These are phyloP conservation scores for Daldinia decipiens DNA, from an alignment of 495 filamentous ascomycete species.

Conservation along the genomic window DNA sequence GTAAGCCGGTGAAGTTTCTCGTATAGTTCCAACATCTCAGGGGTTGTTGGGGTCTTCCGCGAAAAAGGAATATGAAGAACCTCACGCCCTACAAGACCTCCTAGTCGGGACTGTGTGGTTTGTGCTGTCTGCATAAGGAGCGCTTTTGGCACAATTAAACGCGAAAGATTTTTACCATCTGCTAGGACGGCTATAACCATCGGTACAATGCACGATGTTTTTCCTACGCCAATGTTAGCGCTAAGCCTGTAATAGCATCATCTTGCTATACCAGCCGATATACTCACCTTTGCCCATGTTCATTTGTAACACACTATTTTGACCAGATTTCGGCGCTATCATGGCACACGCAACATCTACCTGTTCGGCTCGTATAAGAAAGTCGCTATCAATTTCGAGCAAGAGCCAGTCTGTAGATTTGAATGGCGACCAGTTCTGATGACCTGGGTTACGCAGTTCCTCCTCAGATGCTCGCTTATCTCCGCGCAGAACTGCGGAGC, in stretches of 20 bases:
- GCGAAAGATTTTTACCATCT: slow-evolving; percentile 53
- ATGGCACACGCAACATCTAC: slow-evolving; percentile 63
- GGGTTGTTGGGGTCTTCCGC: slow-evolving; percentile 51
- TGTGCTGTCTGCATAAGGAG: slow-evolving; percentile 63
- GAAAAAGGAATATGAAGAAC: slow-evolving; percentile 64
- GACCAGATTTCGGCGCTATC: slow-evolving; percentile 55
- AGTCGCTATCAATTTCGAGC: slow-evolving; percentile 65
- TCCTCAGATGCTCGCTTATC: slow-evolving; percentile 46
- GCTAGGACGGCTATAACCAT: slow-evolving; percentile 63
- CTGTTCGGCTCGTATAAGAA: slow-evolving; percentile 63
- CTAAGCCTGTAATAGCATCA: neutral
- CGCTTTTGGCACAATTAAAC: slow-evolving; percentile 63
- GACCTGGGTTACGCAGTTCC: slow-evolving; percentile 56
- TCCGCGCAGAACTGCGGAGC: slow-evolving; percentile 39
- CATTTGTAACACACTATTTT: slow-evolving; percentile 67
- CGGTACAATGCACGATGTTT: slow-evolving; percentile 65
- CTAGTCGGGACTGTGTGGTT: slow-evolving; percentile 58
- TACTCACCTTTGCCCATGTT: slow-evolving; percentile 62
- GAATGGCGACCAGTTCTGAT: slow-evolving; percentile 62
- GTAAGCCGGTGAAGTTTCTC: slow-evolving; percentile 50
- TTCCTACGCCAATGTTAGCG: slow-evolving; percentile 43
- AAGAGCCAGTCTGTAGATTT: slow-evolving; percentile 65
- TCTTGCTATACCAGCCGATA: neutral
- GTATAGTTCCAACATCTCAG: slow-evolving; percentile 50
- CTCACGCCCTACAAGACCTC: slow-evolving; percentile 58